Percentiles rank a stretch among this genome's conserved stretches.
Evolutionary conservation across 305 asterid species (phyloP).

Genomic region (Fraxinus greggii): DNA sequence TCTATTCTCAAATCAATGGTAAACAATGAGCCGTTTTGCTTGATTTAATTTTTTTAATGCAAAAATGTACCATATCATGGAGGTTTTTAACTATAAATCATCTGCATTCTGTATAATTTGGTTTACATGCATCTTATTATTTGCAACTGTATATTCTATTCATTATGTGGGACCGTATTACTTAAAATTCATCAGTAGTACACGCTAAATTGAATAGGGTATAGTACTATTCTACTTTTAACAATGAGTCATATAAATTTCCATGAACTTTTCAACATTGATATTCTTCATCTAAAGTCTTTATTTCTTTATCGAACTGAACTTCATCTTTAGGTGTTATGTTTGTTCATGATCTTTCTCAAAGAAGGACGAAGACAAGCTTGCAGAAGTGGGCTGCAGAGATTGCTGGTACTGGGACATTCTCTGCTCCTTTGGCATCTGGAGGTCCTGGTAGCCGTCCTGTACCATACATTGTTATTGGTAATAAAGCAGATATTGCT

Average conservation of each 20-base stretch:
- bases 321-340: slow-evolving; percentile 60
- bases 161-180: background rate
- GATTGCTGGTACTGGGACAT: slow-evolving; percentile 80
- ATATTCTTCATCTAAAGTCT: slow-evolving; percentile 5
- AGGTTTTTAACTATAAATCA: background rate
- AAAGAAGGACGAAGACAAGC: slow-evolving; percentile 82
- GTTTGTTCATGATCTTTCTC: slow-evolving; percentile 93
- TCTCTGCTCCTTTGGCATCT: slow-evolving; percentile 87
- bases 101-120: background rate
- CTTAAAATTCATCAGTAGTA: background rate
- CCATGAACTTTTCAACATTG: background rate
- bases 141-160: background rate
- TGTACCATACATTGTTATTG: slow-evolving; percentile 85
- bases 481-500: slow-evolving; percentile 84
- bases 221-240: background rate
- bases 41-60: background rate
- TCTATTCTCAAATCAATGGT: slow-evolving; percentile 95
- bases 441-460: slow-evolving; percentile 98
- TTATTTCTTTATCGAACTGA: background rate
- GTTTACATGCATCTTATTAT: slow-evolving; percentile 1
- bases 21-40: slow-evolving; percentile 22
- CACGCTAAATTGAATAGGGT: background rate
- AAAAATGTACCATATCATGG: slow-evolving; percentile 3
- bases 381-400: slow-evolving; percentile 94
- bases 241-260: slow-evolving; percentile 3